These are phyloP conservation scores for Rhododendron williamsianum DNA, from an alignment of 148 eudicot genomes.

Conservation along the genomic window DNA sequence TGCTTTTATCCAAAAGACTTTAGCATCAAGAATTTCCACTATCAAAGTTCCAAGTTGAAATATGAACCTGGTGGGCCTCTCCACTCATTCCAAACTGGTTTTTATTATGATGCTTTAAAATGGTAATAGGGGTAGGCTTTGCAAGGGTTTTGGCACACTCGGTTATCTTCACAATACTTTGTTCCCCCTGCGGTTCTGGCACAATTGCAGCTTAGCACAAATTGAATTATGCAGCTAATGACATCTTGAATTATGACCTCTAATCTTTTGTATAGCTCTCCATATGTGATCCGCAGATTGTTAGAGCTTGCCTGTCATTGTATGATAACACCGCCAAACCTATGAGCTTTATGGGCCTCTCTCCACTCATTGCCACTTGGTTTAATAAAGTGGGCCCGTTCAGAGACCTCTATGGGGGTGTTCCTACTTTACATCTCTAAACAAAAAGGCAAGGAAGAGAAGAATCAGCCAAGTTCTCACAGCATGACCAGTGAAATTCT, in stretches of 20 bases:
- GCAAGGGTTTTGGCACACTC: neutral
- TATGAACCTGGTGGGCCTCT: neutral
- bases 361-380: neutral
- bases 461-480: neutral
- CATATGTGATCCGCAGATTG: neutral
- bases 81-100: neutral
- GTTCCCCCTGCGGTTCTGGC: neutral
- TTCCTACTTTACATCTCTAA: neutral
- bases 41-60: neutral
- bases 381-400: neutral
- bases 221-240: neutral
- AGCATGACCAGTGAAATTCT: neutral
- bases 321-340: neutral
- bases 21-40: neutral
- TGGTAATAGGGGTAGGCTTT: neutral
- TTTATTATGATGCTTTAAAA: neutral
- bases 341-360: neutral
- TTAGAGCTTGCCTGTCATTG: neutral
- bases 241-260: neutral
- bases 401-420: neutral
- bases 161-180: neutral
- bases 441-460: neutral
- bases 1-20: neutral
- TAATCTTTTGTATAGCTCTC: neutral
- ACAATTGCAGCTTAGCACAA: neutral